phyloP scores from a whole-genome alignment of 2,329 filamentous ascomycete genomes.

The Pseudogymnoascus destructans region DNA sequence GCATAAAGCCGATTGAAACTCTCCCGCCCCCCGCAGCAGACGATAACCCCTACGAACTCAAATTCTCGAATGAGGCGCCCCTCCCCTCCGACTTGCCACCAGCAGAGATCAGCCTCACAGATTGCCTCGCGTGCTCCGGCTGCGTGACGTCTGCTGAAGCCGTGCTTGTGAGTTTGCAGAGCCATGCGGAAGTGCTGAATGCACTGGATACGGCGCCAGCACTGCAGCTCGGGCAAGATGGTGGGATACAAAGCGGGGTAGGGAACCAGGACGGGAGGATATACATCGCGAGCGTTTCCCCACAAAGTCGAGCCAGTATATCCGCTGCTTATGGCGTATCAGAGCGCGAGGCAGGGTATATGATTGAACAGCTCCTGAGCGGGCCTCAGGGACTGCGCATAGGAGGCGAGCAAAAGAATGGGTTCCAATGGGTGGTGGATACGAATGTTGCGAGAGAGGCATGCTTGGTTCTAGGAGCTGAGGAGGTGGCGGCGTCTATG shows the following conservation, averaged over 20 bases:
- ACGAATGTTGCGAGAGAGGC: slow-evolving; percentile 75
- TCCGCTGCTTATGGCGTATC: slow-evolving; percentile 70
- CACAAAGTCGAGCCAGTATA: slow-evolving; percentile 78
- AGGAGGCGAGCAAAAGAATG: slow-evolving; percentile 59
- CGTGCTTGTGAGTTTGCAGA: slow-evolving; percentile 89
- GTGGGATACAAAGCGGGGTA: slow-evolving; percentile 19
- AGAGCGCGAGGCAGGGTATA: slow-evolving; percentile 60
- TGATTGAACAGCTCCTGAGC: slow-evolving; percentile 70
- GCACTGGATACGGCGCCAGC: slow-evolving; percentile 58
- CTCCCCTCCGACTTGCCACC: slow-evolving; percentile 46
- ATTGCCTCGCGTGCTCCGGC: slow-evolving; percentile 93
- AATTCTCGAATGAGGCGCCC: slow-evolving; percentile 70
- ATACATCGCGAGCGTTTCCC: slow-evolving; percentile 86
- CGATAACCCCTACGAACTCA: slow-evolving; percentile 61
- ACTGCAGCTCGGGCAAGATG: slow-evolving; percentile 16
- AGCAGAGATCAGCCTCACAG: slow-evolving; percentile 87
- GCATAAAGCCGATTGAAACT: slow-evolving; percentile 94
- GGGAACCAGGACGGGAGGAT: slow-evolving; percentile 53
- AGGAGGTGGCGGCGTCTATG: slow-evolving; percentile 46
- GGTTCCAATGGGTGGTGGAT: slow-evolving; percentile 81
- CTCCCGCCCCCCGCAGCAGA: slow-evolving; percentile 51
- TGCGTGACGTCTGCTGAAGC: slow-evolving; percentile 97
- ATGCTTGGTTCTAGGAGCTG: slow-evolving; percentile 65
- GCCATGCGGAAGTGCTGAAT: slow-evolving; percentile 77
- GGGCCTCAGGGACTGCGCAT: slow-evolving; percentile 54